A percentile compares a stretch with the other conserved stretches of the same genome.
Conservation (phyloP, 2,329 filamentous ascomycete species). For the Aureobasidium pullulans region DNA sequence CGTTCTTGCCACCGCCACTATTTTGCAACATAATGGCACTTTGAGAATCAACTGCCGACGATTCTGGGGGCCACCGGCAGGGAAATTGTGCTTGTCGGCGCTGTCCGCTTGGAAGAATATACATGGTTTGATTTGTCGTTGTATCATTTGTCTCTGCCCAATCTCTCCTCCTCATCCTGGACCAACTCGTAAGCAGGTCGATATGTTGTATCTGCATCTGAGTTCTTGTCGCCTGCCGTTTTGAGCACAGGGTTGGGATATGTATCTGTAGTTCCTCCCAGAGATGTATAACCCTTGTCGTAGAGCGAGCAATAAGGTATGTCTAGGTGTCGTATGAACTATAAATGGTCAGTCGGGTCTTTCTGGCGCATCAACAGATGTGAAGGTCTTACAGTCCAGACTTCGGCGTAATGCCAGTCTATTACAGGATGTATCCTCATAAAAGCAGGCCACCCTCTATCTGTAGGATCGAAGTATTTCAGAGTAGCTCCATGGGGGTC, state of each 20-base stretch:
- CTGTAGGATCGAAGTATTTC: conserved; percentile 78
- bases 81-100: background rate
- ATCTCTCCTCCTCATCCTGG: conserved; percentile 68
- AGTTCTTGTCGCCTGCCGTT: conserved; percentile 22
- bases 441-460: conserved; percentile 82
- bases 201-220: conserved; percentile 40
- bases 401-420: conserved; percentile 94
- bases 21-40: background rate
- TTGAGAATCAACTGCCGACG: background rate
- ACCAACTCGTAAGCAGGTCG: conserved; percentile 68
- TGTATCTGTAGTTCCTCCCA: conserved; percentile 87
- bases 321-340: conserved; percentile 73
- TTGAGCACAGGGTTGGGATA: conserved; percentile 73
- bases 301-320: conserved; percentile 85
- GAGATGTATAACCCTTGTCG: conserved; percentile 79
- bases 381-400: conserved; percentile 68
- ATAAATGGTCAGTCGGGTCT: conserved; percentile 1
- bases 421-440: conserved; percentile 93
- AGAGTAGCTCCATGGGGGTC: conserved; percentile 81
- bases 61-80: background rate
- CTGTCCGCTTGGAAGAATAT: background rate
- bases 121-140: background rate
- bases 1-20: conserved; percentile 2
- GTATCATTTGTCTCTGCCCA: conserved; percentile 55
- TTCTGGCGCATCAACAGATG: background rate